Percentiles rank a stretch among this genome's conserved stretches.
These are phyloP conservation scores for Gastrolobium villosum DNA, from an alignment of 306 rosid genomes.

Conservation along the genomic window DNA sequence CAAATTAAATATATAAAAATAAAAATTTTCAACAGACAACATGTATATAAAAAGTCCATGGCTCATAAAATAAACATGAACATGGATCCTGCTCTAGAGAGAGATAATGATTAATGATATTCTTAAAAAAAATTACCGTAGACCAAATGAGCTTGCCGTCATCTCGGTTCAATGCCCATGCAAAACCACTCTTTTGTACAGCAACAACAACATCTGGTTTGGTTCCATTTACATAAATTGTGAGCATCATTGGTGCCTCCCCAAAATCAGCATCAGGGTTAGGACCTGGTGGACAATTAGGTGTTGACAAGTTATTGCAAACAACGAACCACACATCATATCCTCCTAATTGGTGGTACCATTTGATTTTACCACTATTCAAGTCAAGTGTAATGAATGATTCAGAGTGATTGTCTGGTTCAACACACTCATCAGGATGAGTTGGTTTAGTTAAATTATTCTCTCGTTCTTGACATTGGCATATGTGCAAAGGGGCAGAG, in stretches of 20 bases:
- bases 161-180: conserved; percentile 69
- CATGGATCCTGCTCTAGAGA: too few relatives aligned
- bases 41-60: too few relatives aligned
- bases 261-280: conserved; percentile 74
- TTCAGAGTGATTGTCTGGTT: conserved; percentile 59
- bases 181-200: conserved; percentile 73
- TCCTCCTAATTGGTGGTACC: conserved; percentile 73
- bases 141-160: conserved; percentile 60
- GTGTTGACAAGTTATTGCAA: conserved; percentile 49
- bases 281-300: conserved; percentile 68
- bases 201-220: conserved; percentile 64
- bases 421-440: conserved; percentile 60
- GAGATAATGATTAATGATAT: too few relatives aligned
- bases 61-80: neutral
- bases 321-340: conserved; percentile 68
- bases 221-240: conserved; percentile 41
- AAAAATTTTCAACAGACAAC: neutral
- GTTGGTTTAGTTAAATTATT: conserved; percentile 57
- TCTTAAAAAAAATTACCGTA: conserved; percentile 42
- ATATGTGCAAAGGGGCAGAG: conserved; percentile 51
- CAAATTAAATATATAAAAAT: neutral
- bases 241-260: conserved; percentile 72
- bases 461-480: conserved; percentile 59
- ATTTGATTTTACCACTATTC: conserved; percentile 55
- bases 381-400: conserved; percentile 74